Base-by-base conservation (phyloP, 2,329 filamentous ascomycete genomes). In the Eurotiales sp. region DNA sequence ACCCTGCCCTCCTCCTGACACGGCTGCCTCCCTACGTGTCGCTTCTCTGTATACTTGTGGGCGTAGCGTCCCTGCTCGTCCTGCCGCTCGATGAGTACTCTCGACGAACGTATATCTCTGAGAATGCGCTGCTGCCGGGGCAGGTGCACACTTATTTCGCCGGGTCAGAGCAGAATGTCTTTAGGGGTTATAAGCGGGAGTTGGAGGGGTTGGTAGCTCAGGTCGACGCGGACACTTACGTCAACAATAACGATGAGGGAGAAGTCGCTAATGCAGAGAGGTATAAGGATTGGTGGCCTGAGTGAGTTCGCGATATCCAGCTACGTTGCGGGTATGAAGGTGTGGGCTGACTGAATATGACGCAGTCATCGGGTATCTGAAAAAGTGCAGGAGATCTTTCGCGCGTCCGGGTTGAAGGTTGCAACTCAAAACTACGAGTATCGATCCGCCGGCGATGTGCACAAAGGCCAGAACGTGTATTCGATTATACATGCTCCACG, bases 121-220 rank as follows among this genome's bases (percentile, higher is more conserved):
- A 99, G 70, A 99, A 99, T 68, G 93, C 93, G 10, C 83, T 99
- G 29, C 77, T 99, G 12, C 93, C 93, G 0, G 93, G 91, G 2
- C 93, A 99, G 71, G 93, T 97, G 8, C 92, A 97, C 72, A 96
- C 93, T 1, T 99, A 99, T 71, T 99, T 99, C 66, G 86, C 88
- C 6, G 93, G 93, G 15, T 96, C 90, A 69, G 93, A 99, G 67
- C 91, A 97, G 74, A 88, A 96, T 69, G 83, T 97, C 58, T 91
- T 97, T 64, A 82, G 90, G 42, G 93, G 90, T 7, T 97, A 95
- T 69, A 84, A 87, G 63, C 85, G 89, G 64, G 93, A 97, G 72
- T 77, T 96, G 46, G 83, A 87, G 59, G 77, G 73, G 8, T 64
- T 62, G 64, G 45, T 70, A 23, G 53, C 43, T 59, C 34, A 37